These are phyloP conservation scores for Aspergillus luchuensis DNA, from an alignment of 2,329 filamentous ascomycete genomes.

Conservation along the genomic window DNA sequence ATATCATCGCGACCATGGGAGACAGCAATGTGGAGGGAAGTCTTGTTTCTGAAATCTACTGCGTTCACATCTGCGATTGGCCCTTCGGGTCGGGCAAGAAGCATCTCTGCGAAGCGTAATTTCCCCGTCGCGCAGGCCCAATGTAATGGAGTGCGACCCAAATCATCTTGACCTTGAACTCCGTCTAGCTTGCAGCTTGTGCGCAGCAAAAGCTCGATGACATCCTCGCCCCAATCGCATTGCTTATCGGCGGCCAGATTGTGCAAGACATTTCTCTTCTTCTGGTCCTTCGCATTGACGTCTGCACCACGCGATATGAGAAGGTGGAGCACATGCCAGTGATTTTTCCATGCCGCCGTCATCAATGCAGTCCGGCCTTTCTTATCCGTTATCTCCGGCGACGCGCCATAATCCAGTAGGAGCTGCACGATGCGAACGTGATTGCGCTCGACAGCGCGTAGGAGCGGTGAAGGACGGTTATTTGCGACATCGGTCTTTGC, in stretches of 20 bases:
- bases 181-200: constrained; percentile 46
- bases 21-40: constrained; percentile 54
- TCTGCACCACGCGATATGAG: constrained; percentile 41
- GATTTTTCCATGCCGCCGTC: constrained; percentile 49
- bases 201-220: constrained; percentile 45
- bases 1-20: constrained; percentile 45
- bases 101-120: constrained; percentile 50
- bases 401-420: constrained; percentile 41
- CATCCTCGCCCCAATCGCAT: constrained; percentile 51
- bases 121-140: constrained; percentile 63
- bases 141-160: constrained; percentile 57
- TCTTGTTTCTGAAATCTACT: constrained; percentile 46
- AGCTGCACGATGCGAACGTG: constrained; percentile 49
- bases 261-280: constrained; percentile 40
- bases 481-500: constrained; percentile 40
- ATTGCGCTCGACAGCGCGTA: constrained; percentile 43
- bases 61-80: constrained; percentile 45
- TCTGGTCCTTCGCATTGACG: constrained; percentile 37
- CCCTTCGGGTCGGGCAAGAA: constrained; percentile 44
- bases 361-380: constrained; percentile 49
- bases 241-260: constrained; percentile 50
- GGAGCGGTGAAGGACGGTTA: constrained; percentile 37
- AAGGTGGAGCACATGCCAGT: constrained; percentile 41
- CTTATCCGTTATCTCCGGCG: constrained; percentile 44
- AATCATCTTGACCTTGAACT: constrained; percentile 43